Evolutionary conservation across 345 rosid genomes (phyloP), one percentile per base, ranked within the genome.

Genomic region (Eucalyptus microcorys): DNA sequence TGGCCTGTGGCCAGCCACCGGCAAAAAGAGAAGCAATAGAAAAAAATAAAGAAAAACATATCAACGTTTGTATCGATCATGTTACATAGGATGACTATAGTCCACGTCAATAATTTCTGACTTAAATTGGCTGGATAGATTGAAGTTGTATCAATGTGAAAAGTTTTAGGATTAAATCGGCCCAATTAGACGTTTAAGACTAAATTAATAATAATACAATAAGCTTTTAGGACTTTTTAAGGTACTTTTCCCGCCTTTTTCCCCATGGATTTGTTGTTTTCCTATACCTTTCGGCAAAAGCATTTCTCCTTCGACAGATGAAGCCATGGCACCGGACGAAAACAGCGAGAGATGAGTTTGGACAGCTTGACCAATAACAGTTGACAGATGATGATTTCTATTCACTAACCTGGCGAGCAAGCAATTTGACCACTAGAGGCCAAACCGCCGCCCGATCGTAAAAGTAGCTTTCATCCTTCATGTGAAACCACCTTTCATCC

Each of bases 41-140:
- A 22, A 53, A 53, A 53, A 8, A 22, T 8, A 53, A 53, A 53
- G 26, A 55, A 55, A 55, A 24, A 55, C 1, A 9, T 10, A 55
- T 55, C 30, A 24, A 55, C 1, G 1, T 55, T 0, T 24, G 0
- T 10, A 9, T 55, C 1, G 2, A 0, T 26, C 6, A 55, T 22
- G 0, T 24, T 10, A 55, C 0, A 0, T 55, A 55, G 0, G 6
- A 55, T 10, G 30, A 21, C 10, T 52, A 0, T 52, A 21, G 5
- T 21, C 0, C 10, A 52, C 0, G 0, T 55, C 30, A 55, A 0
- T 26, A 24, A 55, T 55, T 24, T 24, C 61, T 24, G 10, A 26
- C 30, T 55, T 22, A 24, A 55, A 55, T 24, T 55, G 14, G 0
- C 2, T 24, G 1, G 6, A 55, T 55, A 2, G 1, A 55, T 55